Conservation (phyloP, 2,329 filamentous ascomycete genomes). For the Colletotrichum somersetense region DNA sequence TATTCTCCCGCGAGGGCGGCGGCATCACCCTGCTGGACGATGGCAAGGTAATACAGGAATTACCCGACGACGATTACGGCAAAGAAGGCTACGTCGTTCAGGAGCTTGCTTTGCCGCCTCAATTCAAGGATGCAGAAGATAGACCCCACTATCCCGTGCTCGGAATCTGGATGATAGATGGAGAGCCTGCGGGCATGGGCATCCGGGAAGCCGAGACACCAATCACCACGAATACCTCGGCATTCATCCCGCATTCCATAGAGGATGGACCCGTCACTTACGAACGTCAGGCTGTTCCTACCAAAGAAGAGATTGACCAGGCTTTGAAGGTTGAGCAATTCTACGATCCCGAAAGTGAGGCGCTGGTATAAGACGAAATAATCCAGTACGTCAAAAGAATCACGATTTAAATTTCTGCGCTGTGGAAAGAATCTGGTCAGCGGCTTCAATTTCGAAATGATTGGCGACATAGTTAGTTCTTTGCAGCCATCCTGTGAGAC, state of each 20-base stretch:
- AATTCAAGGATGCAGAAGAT: conserved; percentile 1
- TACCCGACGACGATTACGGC: background rate
- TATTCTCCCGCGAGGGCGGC: conserved; percentile 20
- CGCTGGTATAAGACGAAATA: background rate
- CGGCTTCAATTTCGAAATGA: too few species aligned
- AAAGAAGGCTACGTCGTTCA: conserved; percentile 9
- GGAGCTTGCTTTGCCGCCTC: conserved; percentile 13
- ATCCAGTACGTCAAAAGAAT: background rate
- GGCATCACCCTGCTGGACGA: conserved; percentile 9
- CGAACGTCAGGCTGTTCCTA: background rate
- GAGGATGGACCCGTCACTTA: conserved; percentile 19
- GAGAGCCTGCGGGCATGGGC: conserved; percentile 15
- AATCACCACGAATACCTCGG: conserved; percentile 5
- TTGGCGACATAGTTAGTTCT: too few species aligned
- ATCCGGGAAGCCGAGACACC: conserved; percentile 16
- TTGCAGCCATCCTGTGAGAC: too few species aligned
- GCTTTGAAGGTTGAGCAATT: background rate
- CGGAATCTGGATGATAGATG: conserved; percentile 23
- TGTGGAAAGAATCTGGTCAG: too few species aligned
- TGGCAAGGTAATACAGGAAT: conserved; percentile 13
- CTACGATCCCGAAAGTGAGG: background rate
- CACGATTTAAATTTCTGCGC: background rate
- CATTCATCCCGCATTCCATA: conserved; percentile 21
- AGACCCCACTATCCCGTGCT: conserved; percentile 12
- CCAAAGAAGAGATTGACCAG: conserved; percentile 1